phyloP scores from a whole-genome alignment of 441 rosid genomes.

The Isatis lusitanica region DNA sequence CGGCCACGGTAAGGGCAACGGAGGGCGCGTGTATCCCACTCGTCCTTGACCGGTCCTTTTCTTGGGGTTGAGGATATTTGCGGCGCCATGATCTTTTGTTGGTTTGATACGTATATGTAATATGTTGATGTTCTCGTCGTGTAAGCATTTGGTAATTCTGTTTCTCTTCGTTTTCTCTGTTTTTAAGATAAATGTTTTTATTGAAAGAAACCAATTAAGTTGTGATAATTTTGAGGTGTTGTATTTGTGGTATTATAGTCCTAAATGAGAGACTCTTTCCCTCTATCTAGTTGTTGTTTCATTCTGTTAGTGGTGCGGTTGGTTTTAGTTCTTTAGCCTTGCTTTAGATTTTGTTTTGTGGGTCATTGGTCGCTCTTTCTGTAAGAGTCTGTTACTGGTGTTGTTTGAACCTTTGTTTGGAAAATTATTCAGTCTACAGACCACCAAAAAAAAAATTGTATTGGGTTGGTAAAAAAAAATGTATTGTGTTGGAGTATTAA shows the following conservation, averaged over 20 bases:
- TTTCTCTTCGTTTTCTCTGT: neutral
- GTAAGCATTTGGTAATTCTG: neutral
- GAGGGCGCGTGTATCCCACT: conserved; percentile 15
- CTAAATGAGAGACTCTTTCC: too few species aligned
- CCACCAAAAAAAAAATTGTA: too few species aligned
- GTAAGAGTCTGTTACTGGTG: too few species aligned
- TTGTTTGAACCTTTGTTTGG: too few species aligned
- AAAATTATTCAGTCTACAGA: too few species aligned
- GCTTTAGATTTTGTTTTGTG: too few species aligned
- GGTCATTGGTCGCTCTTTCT: too few species aligned
- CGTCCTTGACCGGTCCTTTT: conserved; percentile 5
- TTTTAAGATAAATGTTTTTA: neutral
- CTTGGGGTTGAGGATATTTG: neutral
- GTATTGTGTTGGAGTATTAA: too few species aligned
- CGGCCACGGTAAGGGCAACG: conserved; percentile 8
- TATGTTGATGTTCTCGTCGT: neutral
- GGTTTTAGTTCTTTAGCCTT: too few species aligned
- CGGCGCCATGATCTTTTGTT: neutral
- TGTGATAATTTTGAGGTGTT: neutral
- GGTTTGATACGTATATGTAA: neutral
- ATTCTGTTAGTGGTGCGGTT: too few species aligned
- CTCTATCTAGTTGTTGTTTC: too few species aligned
- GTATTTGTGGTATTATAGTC: neutral
- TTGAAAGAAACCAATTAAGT: neutral
- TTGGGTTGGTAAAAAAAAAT: too few species aligned